Evolutionary conservation across 495 filamentous ascomycete genomes (phyloP).

Genomic region (Cercophora samala): DNA sequence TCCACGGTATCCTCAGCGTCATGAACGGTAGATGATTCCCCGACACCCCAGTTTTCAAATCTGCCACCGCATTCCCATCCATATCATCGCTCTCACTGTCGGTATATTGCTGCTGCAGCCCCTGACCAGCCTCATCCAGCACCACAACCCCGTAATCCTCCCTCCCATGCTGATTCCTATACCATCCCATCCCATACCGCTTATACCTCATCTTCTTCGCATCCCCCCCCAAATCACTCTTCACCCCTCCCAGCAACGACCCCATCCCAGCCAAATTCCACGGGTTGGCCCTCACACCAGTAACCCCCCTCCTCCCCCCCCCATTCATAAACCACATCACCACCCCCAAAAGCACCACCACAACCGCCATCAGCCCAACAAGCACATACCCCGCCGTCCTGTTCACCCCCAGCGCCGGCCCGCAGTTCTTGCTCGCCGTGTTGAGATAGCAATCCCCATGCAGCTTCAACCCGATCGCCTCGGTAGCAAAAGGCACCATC

Average conservation of each 20-base stretch:
- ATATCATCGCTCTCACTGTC: background rate
- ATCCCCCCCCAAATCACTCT: slow-evolving; percentile 19
- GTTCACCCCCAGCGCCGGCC: slow-evolving; percentile 32
- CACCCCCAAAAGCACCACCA: slow-evolving; percentile 26
- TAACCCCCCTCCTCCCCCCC: slow-evolving; percentile 32
- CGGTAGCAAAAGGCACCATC: slow-evolving; percentile 34
- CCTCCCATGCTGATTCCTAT: slow-evolving; percentile 19
- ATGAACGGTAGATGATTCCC: slow-evolving; percentile 28
- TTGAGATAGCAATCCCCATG: slow-evolving; percentile 32
- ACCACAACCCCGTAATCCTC: slow-evolving; percentile 36
- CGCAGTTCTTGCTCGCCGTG: slow-evolving; percentile 28
- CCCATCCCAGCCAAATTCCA: slow-evolving; percentile 38
- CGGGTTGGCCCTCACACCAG: slow-evolving; percentile 34
- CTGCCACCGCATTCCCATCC: slow-evolving; percentile 4
- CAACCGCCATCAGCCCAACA: slow-evolving; percentile 26
- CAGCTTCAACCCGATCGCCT: slow-evolving; percentile 37
- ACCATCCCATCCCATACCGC: slow-evolving; percentile 30
- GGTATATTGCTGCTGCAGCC: slow-evolving; percentile 13
- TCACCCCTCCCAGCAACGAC: slow-evolving; percentile 23
- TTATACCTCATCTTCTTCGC: slow-evolving; percentile 19
- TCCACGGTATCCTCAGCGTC: slow-evolving; percentile 30
- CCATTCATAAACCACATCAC: slow-evolving; percentile 23
- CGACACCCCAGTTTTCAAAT: background rate
- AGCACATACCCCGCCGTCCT: slow-evolving; percentile 26
- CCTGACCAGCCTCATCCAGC: slow-evolving; percentile 29